A percentile compares a stretch with the other conserved stretches of the same genome.
These are phyloP conservation scores for Cymbopogon citratus DNA, from an alignment of 176 grass and related monocot species.

Conservation along the genomic window DNA sequence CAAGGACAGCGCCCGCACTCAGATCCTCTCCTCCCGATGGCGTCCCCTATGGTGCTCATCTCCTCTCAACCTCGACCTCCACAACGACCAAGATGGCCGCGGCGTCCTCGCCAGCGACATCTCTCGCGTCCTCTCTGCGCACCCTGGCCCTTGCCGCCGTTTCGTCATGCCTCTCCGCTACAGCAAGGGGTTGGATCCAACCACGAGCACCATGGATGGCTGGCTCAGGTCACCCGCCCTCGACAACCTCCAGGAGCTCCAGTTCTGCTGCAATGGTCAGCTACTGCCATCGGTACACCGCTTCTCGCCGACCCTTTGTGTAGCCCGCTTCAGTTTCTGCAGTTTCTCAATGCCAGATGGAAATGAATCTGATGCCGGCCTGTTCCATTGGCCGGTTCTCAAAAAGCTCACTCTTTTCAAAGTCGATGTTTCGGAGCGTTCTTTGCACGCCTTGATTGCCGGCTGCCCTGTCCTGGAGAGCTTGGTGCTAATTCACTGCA, in stretches of 20 bases:
- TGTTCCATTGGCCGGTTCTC: not conserved
- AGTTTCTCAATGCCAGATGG: too few relatives aligned
- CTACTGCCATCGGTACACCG: too few relatives aligned
- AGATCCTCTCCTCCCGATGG: too few relatives aligned
- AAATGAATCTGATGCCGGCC: too few relatives aligned
- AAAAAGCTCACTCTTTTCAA: not conserved
- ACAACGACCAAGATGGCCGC: not conserved
- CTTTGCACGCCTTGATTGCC: not conserved
- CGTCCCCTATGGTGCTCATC: too few relatives aligned
- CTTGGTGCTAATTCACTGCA: not conserved
- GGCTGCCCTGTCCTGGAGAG: not conserved
- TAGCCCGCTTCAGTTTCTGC: too few relatives aligned
- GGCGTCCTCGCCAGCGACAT: not conserved
- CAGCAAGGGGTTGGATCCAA: too few relatives aligned
- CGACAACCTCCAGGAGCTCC: not conserved
- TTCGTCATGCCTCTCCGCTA: not conserved
- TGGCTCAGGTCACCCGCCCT: not conserved
- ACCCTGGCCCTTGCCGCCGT: not conserved
- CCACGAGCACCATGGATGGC: not conserved
- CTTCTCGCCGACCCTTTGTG: too few relatives aligned
- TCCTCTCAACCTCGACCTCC: not conserved
- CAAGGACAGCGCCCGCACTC: too few relatives aligned
- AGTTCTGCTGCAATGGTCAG: too few relatives aligned
- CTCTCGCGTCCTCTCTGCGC: not conserved
- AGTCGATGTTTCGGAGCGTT: rapidly evolving